Evolutionary conservation across 1,284 basidiomycete genomes (phyloP), one percentile per base, ranked within the genome.

Genomic region (Marasmius oreades): DNA sequence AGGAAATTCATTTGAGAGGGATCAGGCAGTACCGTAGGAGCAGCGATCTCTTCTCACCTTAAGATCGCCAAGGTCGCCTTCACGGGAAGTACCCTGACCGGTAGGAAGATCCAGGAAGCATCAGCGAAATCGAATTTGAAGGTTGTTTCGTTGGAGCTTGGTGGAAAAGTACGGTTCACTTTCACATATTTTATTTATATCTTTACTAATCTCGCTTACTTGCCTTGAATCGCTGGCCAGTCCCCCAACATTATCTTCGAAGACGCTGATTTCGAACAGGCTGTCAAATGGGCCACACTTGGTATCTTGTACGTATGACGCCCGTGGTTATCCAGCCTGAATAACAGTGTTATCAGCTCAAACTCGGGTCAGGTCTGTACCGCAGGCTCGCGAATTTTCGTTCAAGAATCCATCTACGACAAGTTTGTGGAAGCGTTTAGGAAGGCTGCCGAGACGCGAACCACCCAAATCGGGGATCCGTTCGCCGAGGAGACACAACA

Each of bases 351-450:
- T n/a, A n/a, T 10, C 31, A 20, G 53, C 46, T 23, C 46, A 39
- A 34, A 20, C 36, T 22, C 76, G 88, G 89, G 93, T 57, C 92
- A 95, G 73, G 80, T 80, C 11, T 95, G 93, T 74, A 86, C 83
- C 60, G 90, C 92, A 18, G 88, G 91, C 24, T 90, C 90, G 7
- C 82, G 93, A 54, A 87, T 95, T 64, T 95, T 86, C 67, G 90
- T 96, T 2, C 91, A 95, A 69, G 80, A 81, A 62, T 76, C 79
- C 16, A 86, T 94, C 65, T 93, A 94, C 72, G 87, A 94, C 71
- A 73, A 83, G 59, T 91, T 91, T 75, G 63, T 87, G 24, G 63
- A 71, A 33, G 70, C 65, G 44, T 88, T 93, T 70, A 77, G 78
- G 1, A 77, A 69, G 46, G 75, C 81, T 63, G 76, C 85, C 31